These are phyloP conservation scores for Pleurotus platypus DNA, from an alignment of 768 basidiomycete species.

Conservation along the genomic window DNA sequence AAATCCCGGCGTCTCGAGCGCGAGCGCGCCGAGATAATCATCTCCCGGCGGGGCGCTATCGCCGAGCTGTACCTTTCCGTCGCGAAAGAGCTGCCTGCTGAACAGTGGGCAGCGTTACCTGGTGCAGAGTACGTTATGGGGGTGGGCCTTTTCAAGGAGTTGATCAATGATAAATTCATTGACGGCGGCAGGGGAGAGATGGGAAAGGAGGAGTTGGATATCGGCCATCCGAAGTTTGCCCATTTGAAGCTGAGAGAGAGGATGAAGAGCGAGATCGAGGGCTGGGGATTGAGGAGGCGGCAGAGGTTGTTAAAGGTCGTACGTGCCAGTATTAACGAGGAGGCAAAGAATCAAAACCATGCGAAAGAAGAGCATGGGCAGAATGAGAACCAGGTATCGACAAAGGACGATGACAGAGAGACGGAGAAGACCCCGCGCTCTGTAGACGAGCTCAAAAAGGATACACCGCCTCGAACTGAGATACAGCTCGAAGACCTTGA, in stretches of 20 bases:
- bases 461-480: too few relatives aligned
- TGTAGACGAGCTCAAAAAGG: too few relatives aligned
- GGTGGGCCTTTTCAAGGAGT: neutral
- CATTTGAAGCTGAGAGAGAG: neutral
- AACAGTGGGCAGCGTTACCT: neutral
- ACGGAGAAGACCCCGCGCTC: too few relatives aligned
- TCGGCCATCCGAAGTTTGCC: neutral
- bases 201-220: too few relatives aligned
- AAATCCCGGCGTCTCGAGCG: neutral
- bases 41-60: neutral
- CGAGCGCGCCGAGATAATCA: neutral
- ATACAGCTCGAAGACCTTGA: neutral
- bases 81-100: neutral
- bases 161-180: neutral
- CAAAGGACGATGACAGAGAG: too few relatives aligned
- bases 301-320: neutral
- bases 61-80: neutral
- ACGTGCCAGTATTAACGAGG: neutral
- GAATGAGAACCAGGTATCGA: too few relatives aligned
- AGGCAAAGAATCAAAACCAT: too few relatives aligned
- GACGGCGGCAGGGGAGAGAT: too few relatives aligned
- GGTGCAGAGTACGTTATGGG: neutral
- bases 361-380: too few relatives aligned
- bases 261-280: neutral
- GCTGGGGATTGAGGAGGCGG: neutral